Conservation (phyloP, 768 basidiomycete genomes). For the Trametes punicea region DNA sequence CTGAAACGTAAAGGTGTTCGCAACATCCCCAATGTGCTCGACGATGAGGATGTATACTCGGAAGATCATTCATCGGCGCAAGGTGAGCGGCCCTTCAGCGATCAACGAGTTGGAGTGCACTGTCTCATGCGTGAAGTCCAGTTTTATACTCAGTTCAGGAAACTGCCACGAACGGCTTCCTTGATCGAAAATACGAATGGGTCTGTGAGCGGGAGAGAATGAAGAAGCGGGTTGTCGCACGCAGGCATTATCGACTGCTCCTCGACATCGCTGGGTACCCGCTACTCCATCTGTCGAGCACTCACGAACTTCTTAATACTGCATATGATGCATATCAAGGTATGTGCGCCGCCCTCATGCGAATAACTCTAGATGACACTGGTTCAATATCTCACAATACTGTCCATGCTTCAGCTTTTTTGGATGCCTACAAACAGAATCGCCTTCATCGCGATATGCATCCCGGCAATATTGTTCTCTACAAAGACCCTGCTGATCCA, state of each 20-base stretch:
- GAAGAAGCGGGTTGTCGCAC: not conserved
- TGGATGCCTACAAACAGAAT: not conserved
- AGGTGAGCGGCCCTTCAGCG: not conserved
- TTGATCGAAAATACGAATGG: not conserved
- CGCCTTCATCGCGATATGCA: conserved; percentile 6
- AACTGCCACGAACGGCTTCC: not conserved
- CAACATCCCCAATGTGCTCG: not conserved
- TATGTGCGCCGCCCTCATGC: not conserved
- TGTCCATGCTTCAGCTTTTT: not conserved
- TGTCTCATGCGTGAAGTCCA: no score
- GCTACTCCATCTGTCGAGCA: not conserved
- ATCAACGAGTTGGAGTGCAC: not conserved
- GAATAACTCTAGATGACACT: no score
- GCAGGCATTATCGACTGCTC: conserved; percentile 5
- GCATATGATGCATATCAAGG: not conserved
- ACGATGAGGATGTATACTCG: not conserved
- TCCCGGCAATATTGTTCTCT: conserved; percentile 9
- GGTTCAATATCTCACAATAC: no score
- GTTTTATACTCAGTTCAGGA: not conserved
- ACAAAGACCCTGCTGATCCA: not conserved
- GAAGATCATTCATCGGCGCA: not conserved
- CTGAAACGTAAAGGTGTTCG: not conserved
- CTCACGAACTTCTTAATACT: not conserved
- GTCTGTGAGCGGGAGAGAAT: not conserved
- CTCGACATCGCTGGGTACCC: not conserved